Base-by-base conservation (phyloP, 192 early-diverging fungal species). In the Mortierella hygrophila region DNA sequence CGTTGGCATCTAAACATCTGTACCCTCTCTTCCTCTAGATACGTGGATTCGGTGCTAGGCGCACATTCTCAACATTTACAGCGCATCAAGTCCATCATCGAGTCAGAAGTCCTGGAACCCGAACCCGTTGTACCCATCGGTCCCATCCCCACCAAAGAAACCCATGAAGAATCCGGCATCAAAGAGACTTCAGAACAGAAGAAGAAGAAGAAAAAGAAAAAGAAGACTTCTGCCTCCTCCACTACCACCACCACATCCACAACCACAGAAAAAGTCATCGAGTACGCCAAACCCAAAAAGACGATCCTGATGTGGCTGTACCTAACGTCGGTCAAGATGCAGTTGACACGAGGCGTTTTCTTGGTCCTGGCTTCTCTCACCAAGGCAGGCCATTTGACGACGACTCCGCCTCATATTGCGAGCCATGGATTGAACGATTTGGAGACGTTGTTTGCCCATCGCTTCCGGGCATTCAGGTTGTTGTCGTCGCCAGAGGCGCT, bases 391-490 rank as follows among this genome's bases (percentile, higher is more conserved):
- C 75, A 90, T 42, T 52, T 87, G 13, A 75, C 88, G n/a, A 69
- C 79, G 3, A 75, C 74, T 0, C 89, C 88, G 38, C 60, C 87
- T 38, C 77, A 82, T 37, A 52, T 79, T 18, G 78, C 74, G 20
- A 70, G 68, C 41, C 85, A 88, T 54, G 85, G 83, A 6, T 83
- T 91, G 63, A 90, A 92, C 68, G 82, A 92, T 75, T 80, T 89
- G 32, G 74, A 85, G 20, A 91, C 91, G 0, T 79, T 90, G 2
- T 90, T 78, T 60, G 55, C 40, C 7, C 92, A 91, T 52, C 83
- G 92, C 29, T 90, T 92, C 77, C 89, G 90, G 26, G 76, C 87
- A 8, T 91, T 92, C 87, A 77, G 72, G 13, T 35, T 79, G 7
- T 44, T 92, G 23, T 74, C 82, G 2, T 89, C 83, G 2, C 88